Conservation (phyloP, 129 eudicot genomes). For the Daucus carota region DH1_v3.0 NC_030386.2:31517001-31517500, state of each 20-base stretch:
- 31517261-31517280: conserved; percentile 93
- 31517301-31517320: conserved; percentile 95
- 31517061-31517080: conserved; percentile 85
- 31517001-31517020: background rate
- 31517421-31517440: background rate
- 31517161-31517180: conserved; percentile 99
- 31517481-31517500: conserved; percentile 98
- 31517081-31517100: conserved; percentile 89
- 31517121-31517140: conserved; percentile 98
- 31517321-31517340: conserved; percentile 75
- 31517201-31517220: background rate
- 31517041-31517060: conserved; percentile 50
- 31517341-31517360: conserved; percentile 59
- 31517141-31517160: conserved; percentile 96
- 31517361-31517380: conserved; percentile 1
- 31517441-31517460: conserved; percentile 43
- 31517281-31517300: conserved; percentile 95
- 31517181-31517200: conserved; percentile 6
- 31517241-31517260: background rate
- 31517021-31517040: background rate
- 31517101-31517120: conserved; percentile 98
- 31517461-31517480: conserved; percentile 89
- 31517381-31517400: background rate
- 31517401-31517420: background rate
- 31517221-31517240: background rate